These are phyloP conservation scores for Panus rudis DNA, from an alignment of 768 basidiomycete genomes.

Conservation along the genomic window DNA sequence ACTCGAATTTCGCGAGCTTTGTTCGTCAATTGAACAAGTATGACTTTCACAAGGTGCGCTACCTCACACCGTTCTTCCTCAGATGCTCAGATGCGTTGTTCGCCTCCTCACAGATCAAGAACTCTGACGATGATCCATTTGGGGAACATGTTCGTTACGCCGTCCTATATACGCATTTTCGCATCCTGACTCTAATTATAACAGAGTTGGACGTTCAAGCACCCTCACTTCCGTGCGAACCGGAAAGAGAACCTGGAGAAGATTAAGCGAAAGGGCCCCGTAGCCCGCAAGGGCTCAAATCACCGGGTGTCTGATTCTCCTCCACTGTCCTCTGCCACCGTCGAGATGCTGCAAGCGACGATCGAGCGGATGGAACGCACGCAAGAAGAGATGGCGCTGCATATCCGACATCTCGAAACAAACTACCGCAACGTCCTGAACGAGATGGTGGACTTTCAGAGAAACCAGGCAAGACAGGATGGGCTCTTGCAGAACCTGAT, in stretches of 20 bases:
- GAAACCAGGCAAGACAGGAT: conserved; percentile 76
- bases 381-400: conserved; percentile 43
- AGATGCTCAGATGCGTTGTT: conserved; percentile 2
- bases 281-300: conserved; percentile 44
- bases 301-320: not conserved
- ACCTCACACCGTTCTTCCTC: not conserved
- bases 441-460: conserved; percentile 66
- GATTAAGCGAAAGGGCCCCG: conserved; percentile 53
- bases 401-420: conserved; percentile 48
- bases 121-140: conserved; percentile 70
- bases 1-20: conserved; percentile 88
- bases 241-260: conserved; percentile 49
- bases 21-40: conserved; percentile 93
- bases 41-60: conserved; percentile 79
- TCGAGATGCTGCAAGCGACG: conserved; percentile 18
- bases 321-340: conserved; percentile 6
- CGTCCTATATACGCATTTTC: conserved; percentile 3
- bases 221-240: conserved; percentile 43
- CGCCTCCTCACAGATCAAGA: conserved; percentile 51
- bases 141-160: conserved; percentile 41
- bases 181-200: not conserved
- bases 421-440: conserved; percentile 60
- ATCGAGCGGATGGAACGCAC: conserved; percentile 19
- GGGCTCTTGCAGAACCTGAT: conserved; percentile 73
- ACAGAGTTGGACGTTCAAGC: conserved; percentile 42